A percentile compares a stretch with the other conserved stretches of the same genome.
These are phyloP conservation scores for Candida odintsovae DNA, from an alignment of 805 yeast species.

Conservation along the genomic window DNA sequence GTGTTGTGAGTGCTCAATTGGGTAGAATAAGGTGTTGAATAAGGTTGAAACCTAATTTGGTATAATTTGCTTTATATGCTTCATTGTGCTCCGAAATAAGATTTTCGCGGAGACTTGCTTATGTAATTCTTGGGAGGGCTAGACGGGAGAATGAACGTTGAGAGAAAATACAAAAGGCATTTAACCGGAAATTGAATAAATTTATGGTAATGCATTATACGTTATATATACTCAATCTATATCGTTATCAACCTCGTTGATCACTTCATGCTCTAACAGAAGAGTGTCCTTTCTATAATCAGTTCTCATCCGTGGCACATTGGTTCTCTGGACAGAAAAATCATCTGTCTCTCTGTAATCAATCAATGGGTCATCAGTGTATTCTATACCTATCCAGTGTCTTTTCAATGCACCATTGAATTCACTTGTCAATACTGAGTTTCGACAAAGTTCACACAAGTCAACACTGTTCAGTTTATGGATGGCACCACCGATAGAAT, in stretches of 20 bases:
- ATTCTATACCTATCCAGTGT: conserved; percentile 25
- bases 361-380: conserved; percentile 1
- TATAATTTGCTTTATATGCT: neutral
- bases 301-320: conserved; percentile 24
- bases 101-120: neutral
- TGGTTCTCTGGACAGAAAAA: conserved; percentile 20
- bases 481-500: conserved; percentile 22
- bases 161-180: too few species aligned
- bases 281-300: conserved; percentile 20
- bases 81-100: neutral
- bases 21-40: neutral
- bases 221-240: too few species aligned
- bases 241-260: conserved; percentile 1
- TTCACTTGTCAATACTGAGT: conserved; percentile 23
- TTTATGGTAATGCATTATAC: too few species aligned
- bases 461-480: conserved; percentile 22
- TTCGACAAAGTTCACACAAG: conserved; percentile 23
- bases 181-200: neutral
- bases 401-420: conserved; percentile 19
- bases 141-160: neutral
- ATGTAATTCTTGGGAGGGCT: too few species aligned
- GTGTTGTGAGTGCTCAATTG: neutral
- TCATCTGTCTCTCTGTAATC: conserved; percentile 19
- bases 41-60: too few species aligned
- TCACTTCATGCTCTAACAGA: conserved; percentile 15